Conservation (phyloP, 2,329 filamentous ascomycete genomes). For the Pseudogymnoascus pannorum region DNA sequence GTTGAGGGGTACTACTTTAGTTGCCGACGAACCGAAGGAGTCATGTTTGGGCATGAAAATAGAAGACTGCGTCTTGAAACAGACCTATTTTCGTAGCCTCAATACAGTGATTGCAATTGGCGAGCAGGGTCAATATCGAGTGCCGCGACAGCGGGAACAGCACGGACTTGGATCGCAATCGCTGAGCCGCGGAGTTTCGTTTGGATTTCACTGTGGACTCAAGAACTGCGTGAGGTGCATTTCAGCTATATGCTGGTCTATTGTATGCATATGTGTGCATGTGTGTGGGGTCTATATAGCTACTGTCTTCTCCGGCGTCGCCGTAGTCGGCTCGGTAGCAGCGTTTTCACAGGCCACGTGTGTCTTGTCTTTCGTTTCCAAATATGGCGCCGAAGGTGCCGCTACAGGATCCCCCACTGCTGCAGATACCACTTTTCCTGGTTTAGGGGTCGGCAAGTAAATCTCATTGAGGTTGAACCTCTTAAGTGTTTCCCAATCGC, state of each 20-base stretch:
- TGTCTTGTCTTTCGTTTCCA: not conserved
- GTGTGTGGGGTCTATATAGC: slow-evolving; percentile 1
- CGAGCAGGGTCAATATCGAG: not conserved
- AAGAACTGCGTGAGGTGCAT: not conserved
- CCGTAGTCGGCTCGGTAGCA: not conserved
- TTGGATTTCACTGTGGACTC: slow-evolving; percentile 2
- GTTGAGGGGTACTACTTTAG: not conserved
- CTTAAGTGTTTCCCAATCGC: slow-evolving; percentile 65
- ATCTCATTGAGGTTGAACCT: slow-evolving; percentile 73
- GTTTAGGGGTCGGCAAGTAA: slow-evolving; percentile 36
- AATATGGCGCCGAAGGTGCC: not conserved
- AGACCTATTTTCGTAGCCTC: not conserved
- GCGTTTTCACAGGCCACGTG: not conserved
- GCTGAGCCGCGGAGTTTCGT: not conserved
- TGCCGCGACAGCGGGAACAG: not conserved
- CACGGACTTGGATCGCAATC: not conserved
- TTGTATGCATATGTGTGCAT: not conserved
- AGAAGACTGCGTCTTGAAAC: not conserved
- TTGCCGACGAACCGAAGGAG: not conserved
- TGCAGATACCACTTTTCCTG: slow-evolving; percentile 14
- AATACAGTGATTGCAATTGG: not conserved
- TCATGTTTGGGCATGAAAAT: not conserved
- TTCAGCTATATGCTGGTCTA: not conserved
- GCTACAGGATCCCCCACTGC: not conserved
- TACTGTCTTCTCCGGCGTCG: not conserved